Evolutionary conservation across 1,284 basidiomycete species (phyloP), one percentile per base, ranked within the genome.

Genomic region (Takashimella koratensis): DNA sequence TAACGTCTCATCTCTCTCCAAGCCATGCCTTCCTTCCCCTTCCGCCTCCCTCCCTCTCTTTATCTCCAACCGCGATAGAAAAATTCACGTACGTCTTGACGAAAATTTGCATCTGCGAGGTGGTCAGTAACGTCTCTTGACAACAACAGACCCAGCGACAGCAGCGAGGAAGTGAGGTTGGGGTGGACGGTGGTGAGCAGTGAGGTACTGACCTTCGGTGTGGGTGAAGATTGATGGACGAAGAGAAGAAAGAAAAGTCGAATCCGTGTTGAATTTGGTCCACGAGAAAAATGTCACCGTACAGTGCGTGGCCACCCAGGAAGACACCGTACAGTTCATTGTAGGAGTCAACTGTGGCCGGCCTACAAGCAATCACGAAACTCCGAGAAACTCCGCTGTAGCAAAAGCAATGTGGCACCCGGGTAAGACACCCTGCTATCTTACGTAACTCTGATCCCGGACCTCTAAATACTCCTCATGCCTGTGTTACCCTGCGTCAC

Each of bases 71-170:
- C 8, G 16, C 8, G 16, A 36, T 8, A 16, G 30, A 36, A 36
- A 8, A 16, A 8, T 36, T 40, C 22, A 61, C 64, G 52, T 57
- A 68, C 66, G 78, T 79, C 77, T 79, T 80, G 64, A 80, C 79
- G 68, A 79, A 79, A 69, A 80, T 79, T 64, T 79, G 65, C 82
- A 82, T 88, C 36, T 36, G 16, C 10, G 16, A 36, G 30, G 30
- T 47, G 21, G 25, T 43, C 42, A 44, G 40, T 43, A 26, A 43
- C 3, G 42, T 20, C n/a, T n/a, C n/a, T n/a, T n/a, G 16, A 36
- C 8, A 36, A 36, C 10, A 36, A 16, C 16, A 8, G 16, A 36
- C 16, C 8, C 30, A 36, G 30, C 16, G 30, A 36, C 16, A 8
- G 30, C 16, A 8, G 16, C 8, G 30, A 36, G 16, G 10, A 36